Evolutionary conservation across 2,329 filamentous ascomycete species (phyloP), one percentile per base, ranked within the genome.

Genomic region (Elsinoe necatrix): DNA sequence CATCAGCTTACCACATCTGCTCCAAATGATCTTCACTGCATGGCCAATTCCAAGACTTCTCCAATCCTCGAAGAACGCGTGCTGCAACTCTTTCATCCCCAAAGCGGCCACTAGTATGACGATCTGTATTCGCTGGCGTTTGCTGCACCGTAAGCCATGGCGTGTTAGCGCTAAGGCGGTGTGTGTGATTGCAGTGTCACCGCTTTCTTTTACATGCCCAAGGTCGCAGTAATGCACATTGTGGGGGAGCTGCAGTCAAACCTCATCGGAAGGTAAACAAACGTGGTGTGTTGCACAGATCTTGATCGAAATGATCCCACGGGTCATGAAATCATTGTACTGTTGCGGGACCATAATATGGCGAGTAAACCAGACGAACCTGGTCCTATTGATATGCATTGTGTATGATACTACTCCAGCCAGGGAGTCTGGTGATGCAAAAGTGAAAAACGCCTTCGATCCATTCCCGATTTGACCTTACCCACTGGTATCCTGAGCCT

Each of bases 241-340:
- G 9, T n/a, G 14, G 34, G 5, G 34, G 34, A 6, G 3, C 34
- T 12, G 34, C 9, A 12, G 4, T 3, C 3, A 14, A 37, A 3
- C 34, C 34, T 37, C 14, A n/a, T 37, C 14, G 34, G 34, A 37
- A n/a, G 34, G 9, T 7, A n/a, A 37, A 23, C 8, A 4, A 18
- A 45, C 20, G 18, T 45, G 41, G 41, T 45, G 41, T 45, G 41
- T 45, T 45, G 41, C 41, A 45, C 41, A 45, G 41, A 45, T 23
- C 41, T 23, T 11, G 9, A 43, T 43, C 41, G 41, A 43, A 11
- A 11, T 23, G 21, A 8, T 23, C 18, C 11, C 16, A 21, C 34
- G 14, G 14, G 12, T n/a, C 34, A 37, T 3, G 34, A 37, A 37
- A 11, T 7, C 34, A 37, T 37, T 37, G 34, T 37, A 14, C 34